A percentile compares a stretch with the other conserved stretches of the same genome.
Conservation (phyloP, 768 basidiomycete species). For the Filobasidium floriforme region DNA sequence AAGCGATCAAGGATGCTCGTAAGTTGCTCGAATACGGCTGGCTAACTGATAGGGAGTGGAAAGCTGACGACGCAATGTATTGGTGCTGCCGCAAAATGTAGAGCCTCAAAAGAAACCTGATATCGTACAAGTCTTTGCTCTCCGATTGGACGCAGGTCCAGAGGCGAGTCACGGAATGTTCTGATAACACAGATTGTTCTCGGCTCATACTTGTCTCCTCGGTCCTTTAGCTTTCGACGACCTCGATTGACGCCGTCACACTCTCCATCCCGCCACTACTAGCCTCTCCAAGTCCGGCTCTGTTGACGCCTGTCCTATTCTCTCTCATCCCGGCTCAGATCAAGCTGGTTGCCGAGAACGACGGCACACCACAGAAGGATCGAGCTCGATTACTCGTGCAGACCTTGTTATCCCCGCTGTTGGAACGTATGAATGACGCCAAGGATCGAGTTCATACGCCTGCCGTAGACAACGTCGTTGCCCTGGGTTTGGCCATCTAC, state of each 20-base stretch:
- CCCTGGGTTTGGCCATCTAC: conserved; percentile 28
- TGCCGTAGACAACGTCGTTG: conserved; percentile 25
- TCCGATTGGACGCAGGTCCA: conserved; percentile 32
- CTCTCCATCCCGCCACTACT: conserved; percentile 29
- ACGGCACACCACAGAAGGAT: conserved; percentile 20
- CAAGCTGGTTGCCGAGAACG: conserved; percentile 33
- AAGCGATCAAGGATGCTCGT: conserved; percentile 11
- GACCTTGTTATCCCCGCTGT: conserved; percentile 32
- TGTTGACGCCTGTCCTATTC: conserved; percentile 28
- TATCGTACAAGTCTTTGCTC: conserved; percentile 38
- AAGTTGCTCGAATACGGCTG: neutral
- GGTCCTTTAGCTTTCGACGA: conserved; percentile 29
- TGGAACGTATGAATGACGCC: conserved; percentile 40
- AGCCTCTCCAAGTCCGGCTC: conserved; percentile 19
- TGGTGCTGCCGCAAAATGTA: neutral
- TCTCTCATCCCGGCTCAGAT: conserved; percentile 32
- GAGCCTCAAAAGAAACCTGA: conserved; percentile 41
- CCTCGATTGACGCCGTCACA: conserved; percentile 34
- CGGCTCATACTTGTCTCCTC: neutral
- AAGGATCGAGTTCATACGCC: conserved; percentile 38
- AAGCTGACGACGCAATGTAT: neutral
- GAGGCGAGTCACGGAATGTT: conserved; percentile 24
- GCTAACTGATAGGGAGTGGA: neutral
- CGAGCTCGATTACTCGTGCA: conserved; percentile 30
- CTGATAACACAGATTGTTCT: neutral